A percentile compares a stretch with the other conserved stretches of the same genome.
These are phyloP conservation scores for Albifimbria verrucaria DNA, from an alignment of 2,329 filamentous ascomycete species.

Conservation along the genomic window DNA sequence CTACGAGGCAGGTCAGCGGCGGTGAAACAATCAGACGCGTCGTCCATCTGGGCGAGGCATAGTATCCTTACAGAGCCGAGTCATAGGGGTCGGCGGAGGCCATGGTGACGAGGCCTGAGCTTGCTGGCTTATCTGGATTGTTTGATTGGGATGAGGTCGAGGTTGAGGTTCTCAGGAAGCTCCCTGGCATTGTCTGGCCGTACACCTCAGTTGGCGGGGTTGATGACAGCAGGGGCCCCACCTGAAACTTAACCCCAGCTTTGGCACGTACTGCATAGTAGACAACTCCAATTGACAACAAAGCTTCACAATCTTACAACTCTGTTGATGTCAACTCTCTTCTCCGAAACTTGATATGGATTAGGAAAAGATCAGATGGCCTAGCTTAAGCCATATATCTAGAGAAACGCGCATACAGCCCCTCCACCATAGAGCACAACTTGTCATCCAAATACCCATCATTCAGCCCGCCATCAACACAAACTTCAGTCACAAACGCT, in stretches of 20 bases:
- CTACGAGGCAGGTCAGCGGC: constrained; percentile 42
- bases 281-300: not conserved
- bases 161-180: constrained; percentile 3
- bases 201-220: constrained; percentile 22
- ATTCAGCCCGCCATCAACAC: too few relatives aligned
- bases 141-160: not conserved
- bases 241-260: not conserved
- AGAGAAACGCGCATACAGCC: too few relatives aligned
- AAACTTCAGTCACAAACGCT: too few relatives aligned
- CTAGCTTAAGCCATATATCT: too few relatives aligned
- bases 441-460: too few relatives aligned
- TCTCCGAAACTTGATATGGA: too few relatives aligned
- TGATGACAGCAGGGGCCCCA: constrained; percentile 8
- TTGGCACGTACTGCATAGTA: not conserved
- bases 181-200: too few relatives aligned
- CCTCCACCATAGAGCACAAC: too few relatives aligned
- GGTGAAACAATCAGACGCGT: too few relatives aligned
- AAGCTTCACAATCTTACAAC: too few relatives aligned
- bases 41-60: constrained; percentile 1
- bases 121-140: constrained; percentile 3
- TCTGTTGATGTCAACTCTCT: too few relatives aligned
- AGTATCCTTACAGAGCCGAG: constrained; percentile 64
- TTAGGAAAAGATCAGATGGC: too few relatives aligned
- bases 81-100: constrained; percentile 65
- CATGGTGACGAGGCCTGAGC: constrained; percentile 29